A percentile compares a stretch with the other conserved stretches of the same genome.
Conservation (phyloP, 257 asterid species). For the Penstemon newberryi region DNA sequence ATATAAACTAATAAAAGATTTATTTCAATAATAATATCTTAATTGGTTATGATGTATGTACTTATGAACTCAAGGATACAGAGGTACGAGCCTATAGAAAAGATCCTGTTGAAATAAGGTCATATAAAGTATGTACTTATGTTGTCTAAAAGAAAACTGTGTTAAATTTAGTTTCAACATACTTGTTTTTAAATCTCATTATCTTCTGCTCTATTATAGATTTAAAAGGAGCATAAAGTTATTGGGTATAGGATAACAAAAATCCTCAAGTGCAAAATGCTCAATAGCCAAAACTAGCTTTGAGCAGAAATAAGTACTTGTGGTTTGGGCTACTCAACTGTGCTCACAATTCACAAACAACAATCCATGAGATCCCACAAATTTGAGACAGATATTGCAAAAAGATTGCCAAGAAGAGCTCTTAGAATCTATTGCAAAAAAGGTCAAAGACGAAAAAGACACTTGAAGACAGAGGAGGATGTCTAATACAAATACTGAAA, state of each 20-base stretch:
- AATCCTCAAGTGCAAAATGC: constrained; percentile 14
- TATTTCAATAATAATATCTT: too few relatives aligned
- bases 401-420: constrained; percentile 8
- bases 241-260: constrained; percentile 6
- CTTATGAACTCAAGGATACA: too few relatives aligned
- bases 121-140: too few relatives aligned
- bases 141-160: too few relatives aligned
- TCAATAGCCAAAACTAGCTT: constrained; percentile 9
- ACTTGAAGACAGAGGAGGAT: not conserved
- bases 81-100: too few relatives aligned
- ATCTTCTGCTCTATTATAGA: constrained; percentile 1
- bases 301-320: not conserved
- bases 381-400: constrained; percentile 11
- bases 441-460: constrained; percentile 19
- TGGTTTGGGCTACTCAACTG: too few relatives aligned
- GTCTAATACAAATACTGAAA: constrained; percentile 1
- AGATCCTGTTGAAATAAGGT: too few relatives aligned
- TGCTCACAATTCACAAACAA: too few relatives aligned
- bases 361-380: not conserved
- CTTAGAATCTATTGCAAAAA: constrained; percentile 2
- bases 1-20: too few relatives aligned
- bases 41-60: too few relatives aligned
- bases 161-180: not conserved
- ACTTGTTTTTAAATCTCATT: constrained; percentile 12
- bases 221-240: constrained; percentile 19